Percentiles rank a stretch among this genome's conserved stretches.
Evolutionary conservation across 1,139 yeast genomes (phyloP).

Genomic region (Kodamaea suecica): DNA sequence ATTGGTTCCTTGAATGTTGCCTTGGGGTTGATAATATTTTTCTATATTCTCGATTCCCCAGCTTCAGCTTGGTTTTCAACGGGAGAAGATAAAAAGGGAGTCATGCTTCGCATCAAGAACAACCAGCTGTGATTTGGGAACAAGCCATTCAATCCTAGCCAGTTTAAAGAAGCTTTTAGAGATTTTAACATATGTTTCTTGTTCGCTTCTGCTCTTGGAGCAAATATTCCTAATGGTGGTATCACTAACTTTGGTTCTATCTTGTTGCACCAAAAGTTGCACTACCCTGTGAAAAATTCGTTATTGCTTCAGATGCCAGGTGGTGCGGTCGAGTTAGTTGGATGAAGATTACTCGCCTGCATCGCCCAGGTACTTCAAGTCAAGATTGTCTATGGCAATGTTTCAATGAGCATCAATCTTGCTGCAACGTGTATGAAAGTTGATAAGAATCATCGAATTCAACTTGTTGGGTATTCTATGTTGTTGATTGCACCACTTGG

Average conservation of each 20-base stretch:
- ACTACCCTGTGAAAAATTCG: slow-evolving; percentile 37
- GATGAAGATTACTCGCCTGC: slow-evolving; percentile 32
- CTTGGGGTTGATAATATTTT: slow-evolving; percentile 38
- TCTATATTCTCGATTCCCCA: slow-evolving; percentile 54
- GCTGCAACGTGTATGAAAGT: slow-evolving; percentile 3
- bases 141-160: slow-evolving; percentile 50
- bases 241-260: slow-evolving; percentile 49
- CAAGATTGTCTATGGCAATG: slow-evolving; percentile 43
- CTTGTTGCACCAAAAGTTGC: slow-evolving; percentile 43
- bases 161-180: slow-evolving; percentile 51
- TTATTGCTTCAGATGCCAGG: slow-evolving; percentile 34
- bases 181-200: slow-evolving; percentile 47
- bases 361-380: slow-evolving; percentile 9
- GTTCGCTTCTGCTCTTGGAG: slow-evolving; percentile 33
- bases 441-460: background rate
- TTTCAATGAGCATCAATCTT: slow-evolving; percentile 33
- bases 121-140: slow-evolving; percentile 58
- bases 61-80: slow-evolving; percentile 46
- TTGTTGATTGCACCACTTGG: slow-evolving; percentile 33
- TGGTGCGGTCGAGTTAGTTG: slow-evolving; percentile 41
- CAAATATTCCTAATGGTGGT: slow-evolving; percentile 54
- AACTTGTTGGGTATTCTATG: slow-evolving; percentile 14
- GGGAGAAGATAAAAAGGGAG: slow-evolving; percentile 41
- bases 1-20: slow-evolving; percentile 47
- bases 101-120: slow-evolving; percentile 32